A percentile compares a stretch with the other conserved stretches of the same genome.
Conservation (phyloP, 2,329 filamentous ascomycete genomes). For the Colletotrichum lindemuthianum region DNA sequence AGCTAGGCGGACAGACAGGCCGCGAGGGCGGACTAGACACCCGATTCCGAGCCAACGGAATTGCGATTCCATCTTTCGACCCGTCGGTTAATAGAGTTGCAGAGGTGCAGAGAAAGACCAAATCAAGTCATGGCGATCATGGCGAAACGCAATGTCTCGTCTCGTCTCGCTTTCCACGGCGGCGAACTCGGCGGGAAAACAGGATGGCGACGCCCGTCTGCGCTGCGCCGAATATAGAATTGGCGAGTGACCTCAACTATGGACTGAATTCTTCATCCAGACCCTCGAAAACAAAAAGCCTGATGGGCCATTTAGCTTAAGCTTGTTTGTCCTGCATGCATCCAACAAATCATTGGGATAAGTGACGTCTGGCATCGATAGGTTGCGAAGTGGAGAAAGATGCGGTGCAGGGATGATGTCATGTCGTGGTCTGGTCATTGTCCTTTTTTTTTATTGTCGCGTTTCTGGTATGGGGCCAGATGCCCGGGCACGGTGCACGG, state of each 20-base stretch:
- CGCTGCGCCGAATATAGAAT: neutral
- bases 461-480: slow-evolving; percentile 12
- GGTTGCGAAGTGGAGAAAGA: neutral
- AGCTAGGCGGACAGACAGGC: too few relatives aligned
- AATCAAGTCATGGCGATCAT: too few relatives aligned
- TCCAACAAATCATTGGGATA: neutral
- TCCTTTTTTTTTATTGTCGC: slow-evolving; percentile 14
- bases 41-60: too few relatives aligned
- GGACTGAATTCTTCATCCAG: neutral
- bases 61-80: too few relatives aligned
- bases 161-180: neutral
- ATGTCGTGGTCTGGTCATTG: slow-evolving; percentile 1
- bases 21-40: too few relatives aligned
- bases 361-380: neutral
- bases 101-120: too few relatives aligned
- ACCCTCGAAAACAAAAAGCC: neutral
- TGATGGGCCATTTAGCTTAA: slow-evolving; percentile 4
- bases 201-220: too few relatives aligned
- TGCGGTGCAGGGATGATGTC: slow-evolving; percentile 23
- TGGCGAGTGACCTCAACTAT: slow-evolving; percentile 6
- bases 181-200: neutral
- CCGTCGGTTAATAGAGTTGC: too few relatives aligned
- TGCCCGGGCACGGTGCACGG: slow-evolving; percentile 21
- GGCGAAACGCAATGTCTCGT: neutral
- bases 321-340: slow-evolving; percentile 19